Evolutionary conservation across 2,329 filamentous ascomycete genomes (phyloP).

Genomic region (Phaeosphaeria sp.): DNA sequence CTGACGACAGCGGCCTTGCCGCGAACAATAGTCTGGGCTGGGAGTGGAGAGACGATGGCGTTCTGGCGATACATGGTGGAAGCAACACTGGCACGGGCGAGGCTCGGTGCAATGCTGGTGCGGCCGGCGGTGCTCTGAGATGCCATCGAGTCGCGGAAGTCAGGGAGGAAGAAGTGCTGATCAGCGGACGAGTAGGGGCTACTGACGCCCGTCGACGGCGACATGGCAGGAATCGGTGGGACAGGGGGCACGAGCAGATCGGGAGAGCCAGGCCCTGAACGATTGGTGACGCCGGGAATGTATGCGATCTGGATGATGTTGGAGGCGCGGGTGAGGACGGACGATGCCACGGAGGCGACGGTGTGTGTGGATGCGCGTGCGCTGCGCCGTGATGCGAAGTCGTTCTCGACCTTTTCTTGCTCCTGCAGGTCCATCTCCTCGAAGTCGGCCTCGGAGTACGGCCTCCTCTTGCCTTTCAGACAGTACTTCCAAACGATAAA

Average conservation of each 20-base stretch:
- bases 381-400: slow-evolving; percentile 61
- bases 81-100: slow-evolving; percentile 69
- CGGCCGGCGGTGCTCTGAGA: slow-evolving; percentile 70
- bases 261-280: slow-evolving; percentile 83
- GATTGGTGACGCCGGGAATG: slow-evolving; percentile 95
- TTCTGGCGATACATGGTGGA: slow-evolving; percentile 95
- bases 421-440: slow-evolving; percentile 60
- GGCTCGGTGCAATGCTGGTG: slow-evolving; percentile 57
- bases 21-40: slow-evolving; percentile 85
- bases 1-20: slow-evolving; percentile 93
- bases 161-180: slow-evolving; percentile 92
- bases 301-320: slow-evolving; percentile 99
- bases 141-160: slow-evolving; percentile 89
- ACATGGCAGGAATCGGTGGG: slow-evolving; percentile 77
- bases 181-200: slow-evolving; percentile 67
- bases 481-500: slow-evolving; percentile 89
- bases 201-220: slow-evolving; percentile 62
- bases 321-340: slow-evolving; percentile 91
- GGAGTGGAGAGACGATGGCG: slow-evolving; percentile 77
- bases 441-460: slow-evolving; percentile 64
- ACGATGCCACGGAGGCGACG: slow-evolving; percentile 92
- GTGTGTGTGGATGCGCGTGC: slow-evolving; percentile 80
- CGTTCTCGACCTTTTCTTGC: slow-evolving; percentile 64
- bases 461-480: slow-evolving; percentile 78
- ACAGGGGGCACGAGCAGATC: slow-evolving; percentile 87